Evolutionary conservation across 192 early-diverging fungal genomes (phyloP), one percentile per base, ranked within the genome.

Genomic region (Oehlia diaphana): DNA sequence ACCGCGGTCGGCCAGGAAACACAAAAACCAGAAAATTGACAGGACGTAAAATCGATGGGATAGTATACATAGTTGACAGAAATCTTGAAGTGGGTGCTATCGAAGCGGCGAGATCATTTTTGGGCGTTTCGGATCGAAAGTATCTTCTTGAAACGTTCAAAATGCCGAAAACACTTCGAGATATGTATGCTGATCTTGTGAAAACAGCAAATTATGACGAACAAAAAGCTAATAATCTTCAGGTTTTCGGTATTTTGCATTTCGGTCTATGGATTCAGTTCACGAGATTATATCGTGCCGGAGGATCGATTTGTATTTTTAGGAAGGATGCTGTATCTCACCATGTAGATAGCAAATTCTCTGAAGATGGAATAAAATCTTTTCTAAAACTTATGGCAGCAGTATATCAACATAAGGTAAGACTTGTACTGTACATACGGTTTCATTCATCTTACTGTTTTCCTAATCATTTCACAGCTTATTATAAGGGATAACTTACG

Each of bases 361-460:
- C 76, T 6, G 65, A 65, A 65, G 65, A 77, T 65, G 63, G 63
- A 77, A 47, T 77, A 63, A 77, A 14, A 23, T 66, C 76, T 63
- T 77, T 77, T 44, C 16, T 77, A n/a, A 77, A 49, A 49, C 35
- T 66, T 77, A 19, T 77, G 35, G 23, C 26, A 77, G n/a, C 16
- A 28, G 35, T 77, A 77, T 77, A 77, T 39, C 62, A 77, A 67
- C 65, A 49, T 5, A 77, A 77, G 64, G 76, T 77, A 77, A 39
- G 16, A 77, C 63, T 63, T 37, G 35, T n/a, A 21, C 21, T 75
- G 21, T 63, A 19, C n/a, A 47, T 66, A 77, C 50, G 16, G 39
- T 39, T 39, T 23, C 9, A 39, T 63, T 65, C 49, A 66, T 4
- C 53, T 66, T 65, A 16, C 61, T 14, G 4, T 64, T 21, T 31